A percentile compares a stretch with the other conserved stretches of the same genome.
Conservation (phyloP, 176 grass and related monocot species). For the Coix lacrymajobi region DNA sequence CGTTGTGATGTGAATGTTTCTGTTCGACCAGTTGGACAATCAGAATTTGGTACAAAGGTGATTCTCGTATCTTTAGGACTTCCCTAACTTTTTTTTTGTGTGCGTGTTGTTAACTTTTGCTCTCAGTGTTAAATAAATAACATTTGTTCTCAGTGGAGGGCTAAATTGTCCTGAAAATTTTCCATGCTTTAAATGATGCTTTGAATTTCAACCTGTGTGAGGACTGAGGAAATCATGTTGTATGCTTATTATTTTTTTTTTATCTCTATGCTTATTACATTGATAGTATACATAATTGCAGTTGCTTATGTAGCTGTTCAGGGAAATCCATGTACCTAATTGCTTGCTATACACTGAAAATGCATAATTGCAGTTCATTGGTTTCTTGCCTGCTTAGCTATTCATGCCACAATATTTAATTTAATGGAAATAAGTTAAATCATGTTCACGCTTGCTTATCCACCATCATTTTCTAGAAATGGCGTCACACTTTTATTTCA, state of each 20-base stretch:
- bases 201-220: not conserved
- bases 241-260: not conserved
- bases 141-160: not conserved
- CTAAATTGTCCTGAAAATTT: not conserved
- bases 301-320: not conserved
- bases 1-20: conserved; percentile 98
- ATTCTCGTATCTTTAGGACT: not conserved
- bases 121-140: not conserved
- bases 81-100: not conserved
- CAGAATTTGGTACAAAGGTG: conserved; percentile 94
- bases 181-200: not conserved
- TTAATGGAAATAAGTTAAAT: not conserved
- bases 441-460: not conserved
- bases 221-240: not conserved
- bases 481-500: conserved; percentile 12
- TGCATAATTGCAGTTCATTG: not conserved
- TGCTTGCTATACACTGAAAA: not conserved
- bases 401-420: not conserved
- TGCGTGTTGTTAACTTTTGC: not conserved
- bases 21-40: conserved; percentile 61
- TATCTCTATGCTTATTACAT: not conserved
- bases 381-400: not conserved
- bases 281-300: not conserved
- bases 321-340: not conserved
- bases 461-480: not conserved